Percentiles rank a stretch among this genome's conserved stretches.
These are phyloP conservation scores for Cichorium intybus DNA, from an alignment of 140 eudicot genomes.

Conservation along the genomic window DNA sequence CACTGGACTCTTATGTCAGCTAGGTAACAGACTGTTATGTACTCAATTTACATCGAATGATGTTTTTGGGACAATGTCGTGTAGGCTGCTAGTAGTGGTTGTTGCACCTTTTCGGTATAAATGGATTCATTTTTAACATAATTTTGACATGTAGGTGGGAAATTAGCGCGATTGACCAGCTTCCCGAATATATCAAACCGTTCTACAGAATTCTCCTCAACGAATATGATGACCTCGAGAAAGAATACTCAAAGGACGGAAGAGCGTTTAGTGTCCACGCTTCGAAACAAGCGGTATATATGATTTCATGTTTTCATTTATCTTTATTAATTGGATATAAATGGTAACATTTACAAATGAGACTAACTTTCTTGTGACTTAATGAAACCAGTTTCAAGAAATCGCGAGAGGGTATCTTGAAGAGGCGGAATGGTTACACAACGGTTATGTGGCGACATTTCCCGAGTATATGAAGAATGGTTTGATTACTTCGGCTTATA, in stretches of 20 bases:
- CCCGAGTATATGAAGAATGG: not conserved
- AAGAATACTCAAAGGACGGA: conserved; percentile 26
- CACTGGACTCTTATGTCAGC: not conserved
- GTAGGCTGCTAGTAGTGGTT: not conserved
- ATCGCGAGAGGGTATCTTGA: not conserved
- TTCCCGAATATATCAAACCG: conserved; percentile 39
- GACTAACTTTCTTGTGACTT: not conserved
- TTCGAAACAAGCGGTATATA: conserved; percentile 45
- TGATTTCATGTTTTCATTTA: not conserved
- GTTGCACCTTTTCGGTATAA: not conserved
- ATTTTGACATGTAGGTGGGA: conserved; percentile 39
- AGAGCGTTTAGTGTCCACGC: conserved; percentile 11
- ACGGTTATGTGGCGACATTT: not conserved
- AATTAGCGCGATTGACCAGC: conserved; percentile 20
- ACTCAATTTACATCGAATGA: not conserved
- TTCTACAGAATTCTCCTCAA: conserved; percentile 19
- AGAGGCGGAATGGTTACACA: not conserved
- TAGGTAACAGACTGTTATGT: not conserved
- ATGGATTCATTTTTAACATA: not conserved
- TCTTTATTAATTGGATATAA: not conserved
- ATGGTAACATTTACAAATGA: not conserved
- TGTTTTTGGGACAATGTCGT: not conserved
- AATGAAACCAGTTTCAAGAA: not conserved
- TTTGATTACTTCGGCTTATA: not conserved
- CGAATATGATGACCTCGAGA: conserved; percentile 21